Base-by-base conservation (phyloP, 257 asterid genomes). In the Coffea canephora region DNA sequence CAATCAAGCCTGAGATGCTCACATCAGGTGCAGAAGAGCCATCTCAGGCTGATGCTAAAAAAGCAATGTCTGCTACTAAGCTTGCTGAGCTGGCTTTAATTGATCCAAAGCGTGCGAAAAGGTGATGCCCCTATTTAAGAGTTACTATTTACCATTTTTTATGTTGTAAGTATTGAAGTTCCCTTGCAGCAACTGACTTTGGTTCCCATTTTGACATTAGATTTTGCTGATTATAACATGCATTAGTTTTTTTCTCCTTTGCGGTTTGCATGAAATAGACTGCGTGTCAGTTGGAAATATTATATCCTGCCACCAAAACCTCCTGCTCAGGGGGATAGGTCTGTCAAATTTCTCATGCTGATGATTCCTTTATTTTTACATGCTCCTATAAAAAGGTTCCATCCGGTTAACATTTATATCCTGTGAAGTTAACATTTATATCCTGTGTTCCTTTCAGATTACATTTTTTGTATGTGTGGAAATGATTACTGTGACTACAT, bases 81-180 rank as follows among this genome's bases (percentile, higher is more conserved):
- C 98, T 95, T 79, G 94, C 98, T 78, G 99, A 95, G 83, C 98
- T 95, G 79, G 99, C 99, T 70, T 89, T 93, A 52, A 85, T 93
- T 69, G 99, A 95, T 89, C 99, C 98, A 36, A 95, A 95, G 84
- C 97, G 98, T 81, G 99, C 99, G 39, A 95, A 95, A 88, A 88
- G 99, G 99, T 93, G 89, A 13, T 50, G 64, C 54, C 65, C 84
- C 76, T 61, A 49, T 78, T 3, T 48, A 49, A 21, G 9, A 15
- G 39, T 2, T 45, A 36, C 16, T 71, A n/a, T 71, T 6, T 74
- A 64, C 8, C 5, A 23, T 19, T 41, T 70, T 69, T 70, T 15
- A 46, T 61, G 72, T 50, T 19, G 59, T 34, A 55, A n/a, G 57
- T 19, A 34, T 12, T 62, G 45, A 39, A 41, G 6, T 62, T 76